phyloP scores from a whole-genome alignment of 306 rosid genomes.

The Mucuna pruriens region DNA sequence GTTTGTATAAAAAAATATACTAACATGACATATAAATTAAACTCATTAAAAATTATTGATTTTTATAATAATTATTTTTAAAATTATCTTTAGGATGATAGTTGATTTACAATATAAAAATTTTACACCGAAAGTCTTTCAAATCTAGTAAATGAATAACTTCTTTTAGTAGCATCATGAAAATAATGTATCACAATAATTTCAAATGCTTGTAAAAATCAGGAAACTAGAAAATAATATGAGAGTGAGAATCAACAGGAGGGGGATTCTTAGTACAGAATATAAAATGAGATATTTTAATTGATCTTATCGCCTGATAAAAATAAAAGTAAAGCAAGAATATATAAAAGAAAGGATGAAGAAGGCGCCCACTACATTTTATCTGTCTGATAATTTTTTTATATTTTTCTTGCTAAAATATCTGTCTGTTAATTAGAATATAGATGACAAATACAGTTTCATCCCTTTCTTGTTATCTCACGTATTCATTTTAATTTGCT shows the following conservation, averaged over 20 bases:
- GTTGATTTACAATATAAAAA: too few relatives aligned
- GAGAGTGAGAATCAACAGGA: background rate
- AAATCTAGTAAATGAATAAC: too few relatives aligned
- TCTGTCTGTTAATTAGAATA: background rate
- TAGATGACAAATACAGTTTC: background rate
- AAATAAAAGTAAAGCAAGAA: constrained; percentile 1
- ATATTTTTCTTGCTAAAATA: too few relatives aligned
- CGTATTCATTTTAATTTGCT: background rate
- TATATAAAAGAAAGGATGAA: background rate
- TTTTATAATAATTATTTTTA: too few relatives aligned
- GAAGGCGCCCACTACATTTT: background rate
- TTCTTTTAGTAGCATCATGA: background rate
- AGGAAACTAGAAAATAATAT: background rate
- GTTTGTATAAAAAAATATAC: too few relatives aligned
- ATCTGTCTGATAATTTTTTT: background rate
- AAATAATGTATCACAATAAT: background rate
- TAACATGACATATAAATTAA: too few relatives aligned
- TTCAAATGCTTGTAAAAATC: background rate
- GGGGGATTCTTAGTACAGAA: background rate
- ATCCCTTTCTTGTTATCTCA: background rate
- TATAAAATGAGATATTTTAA: background rate
- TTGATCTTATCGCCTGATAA: background rate
- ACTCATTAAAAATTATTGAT: too few relatives aligned
- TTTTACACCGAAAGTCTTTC: too few relatives aligned
- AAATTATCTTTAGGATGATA: too few relatives aligned